These are phyloP conservation scores for Misopates orontium DNA, from an alignment of 257 asterid species.

Conservation along the genomic window DNA sequence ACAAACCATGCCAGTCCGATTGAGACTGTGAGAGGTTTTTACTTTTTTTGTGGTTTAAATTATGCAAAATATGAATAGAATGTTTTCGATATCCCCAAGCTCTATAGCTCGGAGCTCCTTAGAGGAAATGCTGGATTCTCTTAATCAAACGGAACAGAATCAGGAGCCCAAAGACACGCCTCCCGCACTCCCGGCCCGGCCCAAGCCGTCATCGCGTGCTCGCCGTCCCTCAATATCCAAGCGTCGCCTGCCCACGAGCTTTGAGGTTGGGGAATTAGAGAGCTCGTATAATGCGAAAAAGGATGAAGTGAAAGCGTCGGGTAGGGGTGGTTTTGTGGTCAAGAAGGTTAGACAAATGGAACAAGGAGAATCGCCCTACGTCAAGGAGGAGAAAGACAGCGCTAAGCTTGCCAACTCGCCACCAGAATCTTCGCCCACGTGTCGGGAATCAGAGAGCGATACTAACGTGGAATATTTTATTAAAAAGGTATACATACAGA, in stretches of 20 bases:
- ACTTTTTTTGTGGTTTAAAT: no score
- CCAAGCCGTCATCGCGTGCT: slow-evolving; percentile 58
- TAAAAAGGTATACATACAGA: slow-evolving; percentile 51
- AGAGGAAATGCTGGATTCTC: slow-evolving; percentile 90
- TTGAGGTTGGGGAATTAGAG: slow-evolving; percentile 30
- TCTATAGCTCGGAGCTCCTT: slow-evolving; percentile 69
- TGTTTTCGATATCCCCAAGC: slow-evolving; percentile 60
- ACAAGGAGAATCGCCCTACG: slow-evolving; percentile 49
- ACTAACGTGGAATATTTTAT: slow-evolving; percentile 57
- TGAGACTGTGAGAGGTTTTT: no score
- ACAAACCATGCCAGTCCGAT: slow-evolving; percentile 15
- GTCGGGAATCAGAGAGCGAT: slow-evolving; percentile 45
- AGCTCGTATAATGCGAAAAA: slow-evolving; percentile 23
- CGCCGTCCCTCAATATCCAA: slow-evolving; percentile 72
- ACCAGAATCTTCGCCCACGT: slow-evolving; percentile 36
- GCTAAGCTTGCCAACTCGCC: slow-evolving; percentile 31
- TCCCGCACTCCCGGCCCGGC: slow-evolving; percentile 83
- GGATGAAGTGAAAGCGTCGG: slow-evolving; percentile 34
- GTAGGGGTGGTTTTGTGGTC: slow-evolving; percentile 45
- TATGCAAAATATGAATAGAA: no score
- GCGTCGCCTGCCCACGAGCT: slow-evolving; percentile 47
- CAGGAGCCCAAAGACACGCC: slow-evolving; percentile 68
- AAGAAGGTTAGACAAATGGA: slow-evolving; percentile 46
- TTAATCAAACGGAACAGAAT: slow-evolving; percentile 55
- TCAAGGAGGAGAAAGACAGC: slow-evolving; percentile 32